These are phyloP conservation scores for Colletotrichum sojae DNA, from an alignment of 2,329 filamentous ascomycete species.

Conservation along the genomic window DNA sequence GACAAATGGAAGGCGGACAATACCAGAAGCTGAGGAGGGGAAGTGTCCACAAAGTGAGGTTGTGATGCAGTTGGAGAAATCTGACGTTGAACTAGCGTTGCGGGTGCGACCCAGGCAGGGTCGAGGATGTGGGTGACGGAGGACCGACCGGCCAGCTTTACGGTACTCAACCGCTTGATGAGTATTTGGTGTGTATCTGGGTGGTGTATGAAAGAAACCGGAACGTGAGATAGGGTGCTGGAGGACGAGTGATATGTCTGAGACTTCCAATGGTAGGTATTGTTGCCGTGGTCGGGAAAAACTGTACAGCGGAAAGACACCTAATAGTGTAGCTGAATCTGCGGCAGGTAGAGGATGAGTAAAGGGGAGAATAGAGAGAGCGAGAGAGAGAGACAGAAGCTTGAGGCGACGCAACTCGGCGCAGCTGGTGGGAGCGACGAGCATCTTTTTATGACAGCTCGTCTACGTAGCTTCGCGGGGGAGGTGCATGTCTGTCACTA, in stretches of 20 bases:
- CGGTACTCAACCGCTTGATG: no score
- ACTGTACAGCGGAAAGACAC: constrained; percentile 20
- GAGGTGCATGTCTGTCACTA: background rate
- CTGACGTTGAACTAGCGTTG: background rate
- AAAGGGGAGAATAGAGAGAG: background rate
- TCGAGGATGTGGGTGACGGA: constrained; percentile 2
- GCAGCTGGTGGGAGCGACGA: constrained; percentile 18
- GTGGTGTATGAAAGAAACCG: no score
- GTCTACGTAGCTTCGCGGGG: constrained; percentile 4
- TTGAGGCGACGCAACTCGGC: background rate
- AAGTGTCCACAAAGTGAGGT: background rate
- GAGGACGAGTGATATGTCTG: no score
- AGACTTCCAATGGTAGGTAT: background rate
- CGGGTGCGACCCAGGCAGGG: background rate
- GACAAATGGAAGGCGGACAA: constrained; percentile 11
- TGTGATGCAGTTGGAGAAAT: background rate
- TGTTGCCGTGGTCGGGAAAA: background rate
- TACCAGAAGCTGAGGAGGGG: constrained; percentile 13
- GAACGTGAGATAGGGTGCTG: no score
- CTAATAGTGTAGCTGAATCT: constrained; percentile 34
- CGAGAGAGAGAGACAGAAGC: constrained; percentile 3
- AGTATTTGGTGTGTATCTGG: no score
- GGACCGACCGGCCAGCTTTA: background rate
- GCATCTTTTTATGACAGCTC: constrained; percentile 40
- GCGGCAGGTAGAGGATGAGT: background rate